Evolutionary conservation across 106 monocot genomes (phyloP).

Genomic region (Hemerocallis citrina): DNA sequence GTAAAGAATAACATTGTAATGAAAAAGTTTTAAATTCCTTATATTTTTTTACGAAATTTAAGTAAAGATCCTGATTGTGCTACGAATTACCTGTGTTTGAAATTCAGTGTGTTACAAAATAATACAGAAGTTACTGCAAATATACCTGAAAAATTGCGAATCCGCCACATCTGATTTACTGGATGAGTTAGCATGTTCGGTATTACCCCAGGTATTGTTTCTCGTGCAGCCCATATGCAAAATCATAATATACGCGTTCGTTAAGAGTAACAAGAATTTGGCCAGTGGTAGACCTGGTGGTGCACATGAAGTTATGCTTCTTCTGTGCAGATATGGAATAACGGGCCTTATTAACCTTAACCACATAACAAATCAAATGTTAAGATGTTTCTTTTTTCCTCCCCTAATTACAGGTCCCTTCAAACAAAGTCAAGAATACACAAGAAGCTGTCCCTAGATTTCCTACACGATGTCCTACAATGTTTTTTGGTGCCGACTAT

Average conservation of each 20-base stretch:
- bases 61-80: too few relatives aligned
- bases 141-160: slow-evolving; percentile 66
- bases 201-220: slow-evolving; percentile 88
- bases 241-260: not conserved
- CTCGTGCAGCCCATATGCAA: too few relatives aligned
- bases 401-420: slow-evolving; percentile 59
- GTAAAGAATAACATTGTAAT: too few relatives aligned
- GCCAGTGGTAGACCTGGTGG: not conserved
- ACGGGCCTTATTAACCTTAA: not conserved
- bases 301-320: not conserved
- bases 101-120: too few relatives aligned
- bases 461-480: slow-evolving; percentile 51
- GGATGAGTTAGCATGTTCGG: slow-evolving; percentile 58
- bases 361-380: not conserved
- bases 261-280: not conserved
- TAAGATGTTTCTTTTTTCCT: not conserved
- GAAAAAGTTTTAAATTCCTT: too few relatives aligned
- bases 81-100: too few relatives aligned
- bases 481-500: slow-evolving; percentile 68
- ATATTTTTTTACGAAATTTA: too few relatives aligned
- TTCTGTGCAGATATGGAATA: not conserved
- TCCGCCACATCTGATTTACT: slow-evolving; percentile 54
- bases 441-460: slow-evolving; percentile 37
- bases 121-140: slow-evolving; percentile 66
- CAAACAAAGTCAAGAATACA: slow-evolving; percentile 29